These are phyloP conservation scores for Tetracentron sinense DNA, from an alignment of 164 flowering plant genomes.

Conservation along the genomic window DNA sequence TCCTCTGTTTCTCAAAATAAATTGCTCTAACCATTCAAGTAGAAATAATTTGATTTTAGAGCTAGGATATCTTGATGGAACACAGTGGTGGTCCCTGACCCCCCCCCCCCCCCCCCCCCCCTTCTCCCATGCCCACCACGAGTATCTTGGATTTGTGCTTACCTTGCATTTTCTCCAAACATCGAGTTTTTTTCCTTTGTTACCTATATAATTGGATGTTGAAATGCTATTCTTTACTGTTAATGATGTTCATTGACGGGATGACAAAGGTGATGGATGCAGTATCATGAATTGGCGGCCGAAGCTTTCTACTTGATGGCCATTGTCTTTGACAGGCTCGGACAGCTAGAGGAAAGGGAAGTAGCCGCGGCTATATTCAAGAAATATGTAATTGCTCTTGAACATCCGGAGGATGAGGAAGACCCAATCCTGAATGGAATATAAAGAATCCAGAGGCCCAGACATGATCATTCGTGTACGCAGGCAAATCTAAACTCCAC, in stretches of 20 bases:
- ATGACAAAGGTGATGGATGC: slow-evolving; percentile 9
- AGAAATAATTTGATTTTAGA: no score
- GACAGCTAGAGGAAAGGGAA: slow-evolving; percentile 62
- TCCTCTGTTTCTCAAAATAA: no score
- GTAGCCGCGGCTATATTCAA: slow-evolving; percentile 78
- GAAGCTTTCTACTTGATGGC: slow-evolving; percentile 92
- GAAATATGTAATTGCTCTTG: slow-evolving; percentile 56
- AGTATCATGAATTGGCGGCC: slow-evolving; percentile 91
- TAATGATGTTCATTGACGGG: background rate
- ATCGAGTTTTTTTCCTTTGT: no score
- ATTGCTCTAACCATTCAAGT: no score
- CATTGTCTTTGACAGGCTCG: slow-evolving; percentile 56
- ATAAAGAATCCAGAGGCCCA: background rate
- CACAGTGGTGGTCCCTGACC: no score
- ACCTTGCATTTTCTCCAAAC: no score
- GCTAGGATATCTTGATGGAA: no score
- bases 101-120: no score
- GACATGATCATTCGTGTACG: background rate
- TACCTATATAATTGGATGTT: no score
- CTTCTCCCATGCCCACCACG: no score
- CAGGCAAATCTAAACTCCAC: background rate
- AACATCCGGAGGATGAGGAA: slow-evolving; percentile 43
- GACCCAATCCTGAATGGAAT: slow-evolving; percentile 15
- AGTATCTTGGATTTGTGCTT: no score
- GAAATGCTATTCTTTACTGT: background rate